Percentiles rank a stretch among this genome's conserved stretches.
phyloP scores from a whole-genome alignment of 371 early-diverging fungal genomes.

The Hamiltosporidium tvaerminnensis region DNA sequence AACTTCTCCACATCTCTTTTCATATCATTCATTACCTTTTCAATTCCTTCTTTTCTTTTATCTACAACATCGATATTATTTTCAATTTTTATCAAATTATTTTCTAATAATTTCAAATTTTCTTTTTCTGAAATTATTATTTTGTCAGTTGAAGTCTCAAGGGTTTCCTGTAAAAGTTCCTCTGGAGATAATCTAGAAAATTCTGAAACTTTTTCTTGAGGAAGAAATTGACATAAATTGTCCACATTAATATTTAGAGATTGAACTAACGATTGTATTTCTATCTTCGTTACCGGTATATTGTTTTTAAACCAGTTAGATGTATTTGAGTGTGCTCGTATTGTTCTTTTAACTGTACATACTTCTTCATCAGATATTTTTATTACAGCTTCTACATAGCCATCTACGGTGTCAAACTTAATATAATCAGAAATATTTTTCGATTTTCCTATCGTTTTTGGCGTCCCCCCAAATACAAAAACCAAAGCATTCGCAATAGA shows the following conservation, averaged over 20 bases:
- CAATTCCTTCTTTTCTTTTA: constrained; percentile 26
- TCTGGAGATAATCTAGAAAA: constrained; percentile 43
- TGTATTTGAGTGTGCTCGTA: neutral
- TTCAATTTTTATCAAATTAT: constrained; percentile 10
- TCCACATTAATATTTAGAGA: constrained; percentile 36
- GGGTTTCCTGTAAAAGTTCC: constrained; percentile 33
- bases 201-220: constrained; percentile 53
- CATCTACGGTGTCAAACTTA: constrained; percentile 34
- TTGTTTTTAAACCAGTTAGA: constrained; percentile 38
- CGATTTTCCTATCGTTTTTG: constrained; percentile 56
- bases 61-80: constrained; percentile 26
- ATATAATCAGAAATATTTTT: constrained; percentile 44
- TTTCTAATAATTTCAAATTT: neutral
- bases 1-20: constrained; percentile 26
- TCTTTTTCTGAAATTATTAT: constrained; percentile 9
- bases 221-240: constrained; percentile 50
- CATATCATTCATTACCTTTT: constrained; percentile 14
- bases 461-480: constrained; percentile 72
- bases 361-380: constrained; percentile 2
- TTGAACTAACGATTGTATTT: constrained; percentile 26
- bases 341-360: constrained; percentile 1
- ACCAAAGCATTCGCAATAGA: constrained; percentile 88
- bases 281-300: constrained; percentile 4
- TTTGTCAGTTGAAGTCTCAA: constrained; percentile 15
- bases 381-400: constrained; percentile 24